A percentile compares a stretch with the other conserved stretches of the same genome.
These are phyloP conservation scores for Botryosphaeria dothidea DNA, from an alignment of 2,329 filamentous ascomycete species.

Conservation along the genomic window DNA sequence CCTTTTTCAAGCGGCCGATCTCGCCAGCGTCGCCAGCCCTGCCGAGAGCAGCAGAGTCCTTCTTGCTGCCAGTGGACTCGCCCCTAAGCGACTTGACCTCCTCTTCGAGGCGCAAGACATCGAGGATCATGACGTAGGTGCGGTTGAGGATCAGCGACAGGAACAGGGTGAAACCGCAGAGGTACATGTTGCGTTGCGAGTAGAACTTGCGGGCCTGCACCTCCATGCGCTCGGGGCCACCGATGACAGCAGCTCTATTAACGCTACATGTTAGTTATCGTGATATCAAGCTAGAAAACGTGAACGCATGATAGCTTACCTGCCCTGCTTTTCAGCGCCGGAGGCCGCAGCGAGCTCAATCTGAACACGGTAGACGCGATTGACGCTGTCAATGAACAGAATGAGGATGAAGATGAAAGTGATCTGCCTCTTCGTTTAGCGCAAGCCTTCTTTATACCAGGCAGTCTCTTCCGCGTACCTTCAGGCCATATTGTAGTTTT, in stretches of 20 bases:
- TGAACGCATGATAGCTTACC: constrained; percentile 44
- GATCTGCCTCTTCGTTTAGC: constrained; percentile 56
- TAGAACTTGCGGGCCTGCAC: constrained; percentile 99
- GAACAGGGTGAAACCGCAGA: constrained; percentile 98
- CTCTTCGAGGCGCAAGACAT: constrained; percentile 88
- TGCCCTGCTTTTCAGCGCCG: constrained; percentile 58
- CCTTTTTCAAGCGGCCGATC: constrained; percentile 66
- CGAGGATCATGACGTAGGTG: constrained; percentile 96
- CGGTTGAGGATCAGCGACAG: constrained; percentile 98
- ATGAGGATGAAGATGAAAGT: constrained; percentile 99
- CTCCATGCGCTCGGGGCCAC: constrained; percentile 88
- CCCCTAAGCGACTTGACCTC: constrained; percentile 83
- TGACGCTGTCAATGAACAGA: constrained; percentile 95
- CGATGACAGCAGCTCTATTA: constrained; percentile 69
- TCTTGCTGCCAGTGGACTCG: constrained; percentile 53
- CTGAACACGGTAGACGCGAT: constrained; percentile 95
- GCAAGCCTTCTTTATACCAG: not conserved
- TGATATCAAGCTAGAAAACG: constrained; percentile 21
- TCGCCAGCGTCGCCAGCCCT: constrained; percentile 74
- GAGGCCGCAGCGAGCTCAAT: constrained; percentile 75
- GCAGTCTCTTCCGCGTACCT: constrained; percentile 52
- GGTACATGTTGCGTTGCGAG: constrained; percentile 99
- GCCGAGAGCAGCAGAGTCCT: constrained; percentile 68
- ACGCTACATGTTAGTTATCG: not conserved
- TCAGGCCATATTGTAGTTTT: constrained; percentile 95